Conservation (phyloP, 495 filamentous ascomycete genomes). For the Staphylotrichum tortipilum region DNA sequence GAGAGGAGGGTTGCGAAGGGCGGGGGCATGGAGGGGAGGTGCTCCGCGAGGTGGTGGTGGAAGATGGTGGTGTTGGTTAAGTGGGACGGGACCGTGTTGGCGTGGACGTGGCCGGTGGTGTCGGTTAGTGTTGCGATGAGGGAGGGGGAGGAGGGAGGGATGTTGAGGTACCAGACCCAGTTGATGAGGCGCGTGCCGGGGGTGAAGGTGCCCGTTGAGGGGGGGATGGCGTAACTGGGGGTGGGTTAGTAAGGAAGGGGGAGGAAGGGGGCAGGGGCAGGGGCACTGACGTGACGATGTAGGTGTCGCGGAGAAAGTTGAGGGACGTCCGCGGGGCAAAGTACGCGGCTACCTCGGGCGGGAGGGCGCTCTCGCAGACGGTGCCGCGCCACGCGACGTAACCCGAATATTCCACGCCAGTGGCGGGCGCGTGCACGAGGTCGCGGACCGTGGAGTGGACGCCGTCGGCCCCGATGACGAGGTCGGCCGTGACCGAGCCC, state of each 20-base stretch:
- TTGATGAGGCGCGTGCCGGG: conserved; percentile 37
- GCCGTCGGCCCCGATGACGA: conserved; percentile 46
- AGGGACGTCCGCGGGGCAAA: conserved; percentile 17
- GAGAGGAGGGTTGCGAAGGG: conserved; percentile 38
- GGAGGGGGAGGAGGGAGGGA: conserved; percentile 24
- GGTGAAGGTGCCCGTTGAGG: conserved; percentile 30
- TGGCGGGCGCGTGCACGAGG: conserved; percentile 29
- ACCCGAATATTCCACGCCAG: conserved; percentile 38
- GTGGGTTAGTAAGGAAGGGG: background rate
- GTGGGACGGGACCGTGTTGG: conserved; percentile 37
- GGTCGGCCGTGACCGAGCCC: conserved; percentile 25
- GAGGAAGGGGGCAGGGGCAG: background rate
- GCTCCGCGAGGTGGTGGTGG: conserved; percentile 25
- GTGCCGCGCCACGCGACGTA: conserved; percentile 46
- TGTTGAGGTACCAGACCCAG: conserved; percentile 45
- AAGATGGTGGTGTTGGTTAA: conserved; percentile 30
- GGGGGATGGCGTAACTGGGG: conserved; percentile 41
- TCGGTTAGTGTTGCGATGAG: conserved; percentile 40
- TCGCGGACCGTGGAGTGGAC: conserved; percentile 39
- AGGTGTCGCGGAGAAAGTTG: conserved; percentile 4
- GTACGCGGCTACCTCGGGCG: conserved; percentile 20
- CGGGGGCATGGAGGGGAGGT: conserved; percentile 23
- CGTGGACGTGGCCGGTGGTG: conserved; percentile 28
- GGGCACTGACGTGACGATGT: conserved; percentile 12
- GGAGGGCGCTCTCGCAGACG: conserved; percentile 29